These are phyloP conservation scores for Rauvolfia tetraphylla DNA, from an alignment of 257 asterid genomes.

Conservation along the genomic window DNA sequence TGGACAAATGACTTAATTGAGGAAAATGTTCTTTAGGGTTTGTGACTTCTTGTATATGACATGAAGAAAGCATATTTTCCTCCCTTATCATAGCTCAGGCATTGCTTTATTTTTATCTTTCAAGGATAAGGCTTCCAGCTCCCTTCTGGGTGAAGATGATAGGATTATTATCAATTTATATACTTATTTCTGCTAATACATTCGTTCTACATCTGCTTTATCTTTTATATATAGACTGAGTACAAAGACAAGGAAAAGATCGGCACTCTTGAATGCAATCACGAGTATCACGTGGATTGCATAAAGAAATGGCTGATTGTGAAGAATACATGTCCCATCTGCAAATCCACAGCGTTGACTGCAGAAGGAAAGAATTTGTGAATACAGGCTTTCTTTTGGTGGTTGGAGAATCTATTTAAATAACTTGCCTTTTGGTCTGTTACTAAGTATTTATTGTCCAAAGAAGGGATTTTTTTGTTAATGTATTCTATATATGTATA, in stretches of 20 bases:
- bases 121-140: not conserved
- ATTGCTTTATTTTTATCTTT: not conserved
- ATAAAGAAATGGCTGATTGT: constrained; percentile 59
- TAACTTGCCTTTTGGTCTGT: constrained; percentile 21
- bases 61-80: constrained; percentile 6
- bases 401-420: constrained; percentile 12
- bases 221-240: constrained; percentile 46
- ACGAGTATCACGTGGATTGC: constrained; percentile 72
- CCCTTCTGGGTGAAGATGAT: not conserved
- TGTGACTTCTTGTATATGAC: not conserved
- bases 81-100: not conserved
- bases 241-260: constrained; percentile 46
- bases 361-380: constrained; percentile 32
- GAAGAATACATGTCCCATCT: constrained; percentile 68
- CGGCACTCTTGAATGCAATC: constrained; percentile 59
- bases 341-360: constrained; percentile 64
- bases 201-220: not conserved
- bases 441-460: constrained; percentile 32
- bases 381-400: constrained; percentile 14
- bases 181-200: not conserved
- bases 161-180: not conserved
- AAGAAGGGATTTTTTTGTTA: constrained; percentile 27
- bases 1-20: not conserved
- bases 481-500: constrained; percentile 61
- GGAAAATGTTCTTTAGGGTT: not conserved